Evolutionary conservation across 352 stramenopile genomes (phyloP).

Genomic region (Phytophthora ohioensis): DNA sequence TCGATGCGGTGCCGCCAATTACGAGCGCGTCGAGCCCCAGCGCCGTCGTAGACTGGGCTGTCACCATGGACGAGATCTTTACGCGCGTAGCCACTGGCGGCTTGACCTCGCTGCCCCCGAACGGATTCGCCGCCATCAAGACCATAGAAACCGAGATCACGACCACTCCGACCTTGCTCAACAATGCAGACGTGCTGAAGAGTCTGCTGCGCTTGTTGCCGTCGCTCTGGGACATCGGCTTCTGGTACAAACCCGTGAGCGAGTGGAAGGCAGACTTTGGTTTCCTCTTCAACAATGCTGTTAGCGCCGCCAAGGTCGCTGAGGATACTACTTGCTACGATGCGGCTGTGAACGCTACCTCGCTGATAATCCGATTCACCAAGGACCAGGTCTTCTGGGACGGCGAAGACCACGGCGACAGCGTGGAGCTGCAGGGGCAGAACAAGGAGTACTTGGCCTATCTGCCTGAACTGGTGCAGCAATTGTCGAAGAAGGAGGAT

Average conservation of each 20-base stretch:
- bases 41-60: constrained; percentile 43
- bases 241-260: constrained; percentile 57
- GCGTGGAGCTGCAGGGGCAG: constrained; percentile 28
- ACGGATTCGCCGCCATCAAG: constrained; percentile 42
- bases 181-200: constrained; percentile 39
- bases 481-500: constrained; percentile 30
- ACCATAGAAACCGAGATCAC: constrained; percentile 47
- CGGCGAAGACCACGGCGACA: constrained; percentile 47
- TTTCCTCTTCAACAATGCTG: constrained; percentile 38
- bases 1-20: constrained; percentile 42
- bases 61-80: constrained; percentile 53
- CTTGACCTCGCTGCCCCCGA: constrained; percentile 43
- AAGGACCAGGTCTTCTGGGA: constrained; percentile 69
- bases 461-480: constrained; percentile 51
- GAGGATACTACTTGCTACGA: constrained; percentile 34
- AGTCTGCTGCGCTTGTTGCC: constrained; percentile 48
- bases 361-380: constrained; percentile 70
- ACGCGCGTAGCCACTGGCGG: constrained; percentile 51
- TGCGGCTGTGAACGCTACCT: constrained; percentile 56
- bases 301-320: constrained; percentile 39
- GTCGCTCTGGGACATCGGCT: constrained; percentile 59
- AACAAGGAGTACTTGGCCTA: constrained; percentile 46
- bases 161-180: constrained; percentile 23
- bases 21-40: constrained; percentile 29
- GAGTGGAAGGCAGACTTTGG: constrained; percentile 50